These are phyloP conservation scores for Didymella lethalis DNA, from an alignment of 2,329 filamentous ascomycete species.

Conservation along the genomic window DNA sequence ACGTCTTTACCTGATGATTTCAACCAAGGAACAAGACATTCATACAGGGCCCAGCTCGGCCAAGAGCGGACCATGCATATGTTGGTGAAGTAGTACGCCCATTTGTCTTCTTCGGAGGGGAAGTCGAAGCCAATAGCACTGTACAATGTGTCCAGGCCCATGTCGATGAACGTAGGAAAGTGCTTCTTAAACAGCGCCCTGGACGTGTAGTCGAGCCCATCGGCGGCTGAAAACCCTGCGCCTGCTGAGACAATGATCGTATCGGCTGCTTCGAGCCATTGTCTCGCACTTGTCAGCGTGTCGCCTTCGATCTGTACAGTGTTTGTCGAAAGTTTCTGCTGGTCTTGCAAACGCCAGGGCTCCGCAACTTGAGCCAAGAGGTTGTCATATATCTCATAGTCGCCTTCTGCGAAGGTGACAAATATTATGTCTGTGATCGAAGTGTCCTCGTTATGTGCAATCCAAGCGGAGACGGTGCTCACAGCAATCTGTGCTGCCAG, in stretches of 20 bases:
- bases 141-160: slow-evolving; percentile 44
- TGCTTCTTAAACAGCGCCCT: slow-evolving; percentile 38
- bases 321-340: background rate
- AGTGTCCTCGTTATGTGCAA: slow-evolving; percentile 34
- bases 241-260: slow-evolving; percentile 45
- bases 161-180: slow-evolving; percentile 41
- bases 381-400: slow-evolving; percentile 31
- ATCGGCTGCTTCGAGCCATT: slow-evolving; percentile 38
- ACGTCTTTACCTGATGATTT: slow-evolving; percentile 25
- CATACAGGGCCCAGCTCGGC: slow-evolving; percentile 35
- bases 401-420: slow-evolving; percentile 43
- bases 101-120: slow-evolving; percentile 39
- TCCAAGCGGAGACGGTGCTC: slow-evolving; percentile 38
- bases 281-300: slow-evolving; percentile 16
- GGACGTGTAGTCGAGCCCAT: slow-evolving; percentile 48
- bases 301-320: slow-evolving; percentile 7
- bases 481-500: slow-evolving; percentile 43
- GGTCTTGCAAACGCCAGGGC: slow-evolving; percentile 3
- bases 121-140: slow-evolving; percentile 48
- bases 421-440: slow-evolving; percentile 46
- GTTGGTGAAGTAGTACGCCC: slow-evolving; percentile 49
- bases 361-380: slow-evolving; percentile 15
- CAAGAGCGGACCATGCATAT: slow-evolving; percentile 38
- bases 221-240: slow-evolving; percentile 48
- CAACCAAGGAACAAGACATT: slow-evolving; percentile 24